Evolutionary conservation across 352 stramenopile genomes (phyloP), one percentile per base, ranked within the genome.

Genomic region (Phytophthora quininea): DNA sequence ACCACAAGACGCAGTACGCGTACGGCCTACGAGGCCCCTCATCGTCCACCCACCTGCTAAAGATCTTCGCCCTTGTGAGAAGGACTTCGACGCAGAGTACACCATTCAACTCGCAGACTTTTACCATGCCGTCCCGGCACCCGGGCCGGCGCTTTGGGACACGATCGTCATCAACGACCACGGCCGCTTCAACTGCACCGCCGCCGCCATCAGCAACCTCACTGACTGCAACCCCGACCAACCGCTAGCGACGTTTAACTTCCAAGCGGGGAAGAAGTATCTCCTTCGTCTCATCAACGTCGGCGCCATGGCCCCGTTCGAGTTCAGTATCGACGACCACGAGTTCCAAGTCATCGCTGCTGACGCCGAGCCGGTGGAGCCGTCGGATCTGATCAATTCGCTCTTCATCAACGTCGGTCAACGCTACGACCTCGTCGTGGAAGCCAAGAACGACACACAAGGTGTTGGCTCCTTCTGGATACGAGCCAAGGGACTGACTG

Each of bases 261-360:
- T 78, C 30, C 10, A 64, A 27, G 15, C 14, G 7, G 66, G 61
- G 0, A 63, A 57, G 14, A 58, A 46, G 19, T 24, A 24, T 24
- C 19, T 24, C 19, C 19, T 24, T 24, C 19, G 19, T 24, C 19
- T 24, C 19, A 24, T 24, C 19, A 24, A 24, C 19, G 19, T 24
- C 19, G 19, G 19, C 19, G 19, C 19, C 19, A 24, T 24, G 19
- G 19, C 19, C 19, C 53, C 65, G 9, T 62, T 75, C 37, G 51
- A 69, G 24, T 71, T 78, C 29, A 78, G 71, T 45, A 65, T 75
- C 27, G 71, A 75, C 29, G 62, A 50, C 29, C 71, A 78, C 19
- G 42, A 62, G 4, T 69, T 77, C 32, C 55, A 50, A n/a, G 66
- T 78, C 15, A 60, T 78, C 27, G 58, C 51, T 48, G 71, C 67